Base-by-base conservation (phyloP, 164 flowering plant species). In the Nelumbo lutea region DNA sequence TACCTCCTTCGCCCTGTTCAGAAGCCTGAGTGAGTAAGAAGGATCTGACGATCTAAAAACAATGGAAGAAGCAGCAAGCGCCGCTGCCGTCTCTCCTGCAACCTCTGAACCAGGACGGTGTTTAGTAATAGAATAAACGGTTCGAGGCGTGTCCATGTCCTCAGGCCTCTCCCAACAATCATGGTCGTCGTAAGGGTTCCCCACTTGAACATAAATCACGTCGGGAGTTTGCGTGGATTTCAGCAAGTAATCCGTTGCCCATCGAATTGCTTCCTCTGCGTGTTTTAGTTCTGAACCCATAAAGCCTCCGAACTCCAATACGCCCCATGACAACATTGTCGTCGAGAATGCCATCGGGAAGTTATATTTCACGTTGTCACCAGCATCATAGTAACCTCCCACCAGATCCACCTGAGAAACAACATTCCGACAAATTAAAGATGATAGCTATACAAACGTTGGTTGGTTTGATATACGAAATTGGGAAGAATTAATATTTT, bases 81-180 rank as follows among this genome's bases (percentile, higher is more conserved):
- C 85, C 5, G 85, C 83, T n/a, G 85, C 85, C 0, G 82, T 79
- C 71, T 84, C 85, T 1, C 80, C 88, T 7, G 85, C 79, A 66
- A 83, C 79, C 27, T 83, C 88, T 1, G 77, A 79, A 60, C 70
- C 81, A 64, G 88, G 53, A 67, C 65, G 11, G 68, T 62, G 9
- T 68, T 73, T 1, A 74, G 76, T 57, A 50, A 76, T 42, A 2
- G 40, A 3, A 15, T 42, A 42, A 6, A 62, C 48, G 4, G 15
- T 42, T 44, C 64, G n/a, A 42, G 46, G 46, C 0, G 46, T 44
- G 42, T 13, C 48, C 83, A 72, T 77, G 46, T 27, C 38, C 68
- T 84, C 86, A 15, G 90, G 86, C 48, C 87, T 80, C 47, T 83
- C 71, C 90, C 90, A 86, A 71, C 87, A 86, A 2, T 48, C 51